Evolutionary conservation across 1,284 basidiomycete genomes (phyloP), one percentile per base, ranked within the genome.

Genomic region (Phylloboletellus chloephorus): DNA sequence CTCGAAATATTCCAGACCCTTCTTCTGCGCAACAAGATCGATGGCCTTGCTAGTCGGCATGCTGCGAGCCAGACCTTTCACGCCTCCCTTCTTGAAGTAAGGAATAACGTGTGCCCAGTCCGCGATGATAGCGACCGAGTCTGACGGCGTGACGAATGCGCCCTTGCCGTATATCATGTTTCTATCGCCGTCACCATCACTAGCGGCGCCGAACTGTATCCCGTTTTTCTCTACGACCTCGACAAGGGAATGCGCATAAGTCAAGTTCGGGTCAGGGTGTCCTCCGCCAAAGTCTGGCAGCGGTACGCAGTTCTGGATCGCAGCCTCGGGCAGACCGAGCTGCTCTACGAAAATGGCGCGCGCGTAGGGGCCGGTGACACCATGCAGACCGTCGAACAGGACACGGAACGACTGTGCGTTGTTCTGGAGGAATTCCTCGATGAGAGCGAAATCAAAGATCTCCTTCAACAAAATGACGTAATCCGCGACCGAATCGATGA

Each of bases 111-210:
- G 81, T 40, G 92, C 88, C 91, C 92, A 98, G 67, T 98, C 87
- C 33, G 95, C 95, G 57, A 99, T 99, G 71, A 98, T 94, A 33
- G 96, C 96, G 38, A 99, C 94, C 23, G 89, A 94, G 68, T 98
- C 95, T 19, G 84, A 89, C 12, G 95, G 95, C 24, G 94, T 98
- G 50, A 98, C 96, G 66, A 99, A 98, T 22, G 95, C 96, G 52
- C 87, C 84, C 66, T 90, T 88, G 58, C 95, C 96, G 68, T 98
- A 98, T 64, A 99, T 98, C 95, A 98, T 98, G 76, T 98, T 98
- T 48, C 95, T 74, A 67, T 98, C 95, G 31, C 95, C 95, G 59
- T 98, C 95, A 36, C 95, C 95, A 63, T 99, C 95, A 48, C 86
- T 91, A 4, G 95, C 95, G 24, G 96, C 96, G 47, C 95, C 95